These are phyloP conservation scores for Chlamydomonas reinhardtii DNA, from an alignment of 163 green algal genomes.

Conservation along the genomic window DNA sequence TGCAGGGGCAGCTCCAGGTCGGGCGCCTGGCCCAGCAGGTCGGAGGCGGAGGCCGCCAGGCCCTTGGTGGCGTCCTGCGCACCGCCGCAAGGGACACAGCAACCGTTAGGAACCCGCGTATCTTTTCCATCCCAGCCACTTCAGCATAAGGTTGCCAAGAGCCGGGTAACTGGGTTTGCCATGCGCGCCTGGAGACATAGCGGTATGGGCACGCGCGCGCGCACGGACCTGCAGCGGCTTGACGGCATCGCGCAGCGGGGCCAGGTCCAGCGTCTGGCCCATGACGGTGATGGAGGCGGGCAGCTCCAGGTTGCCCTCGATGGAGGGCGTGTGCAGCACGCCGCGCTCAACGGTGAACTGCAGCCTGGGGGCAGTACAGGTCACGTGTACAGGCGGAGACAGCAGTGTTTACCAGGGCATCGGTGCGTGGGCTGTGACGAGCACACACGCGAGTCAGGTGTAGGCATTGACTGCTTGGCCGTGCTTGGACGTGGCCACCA, in stretches of 20 bases:
- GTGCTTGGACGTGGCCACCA: too few species aligned
- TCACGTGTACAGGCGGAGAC: neutral
- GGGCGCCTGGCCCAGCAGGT: slow-evolving; percentile 53
- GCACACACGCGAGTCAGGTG: too few species aligned
- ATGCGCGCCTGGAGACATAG: too few species aligned
- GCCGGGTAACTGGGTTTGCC: too few species aligned
- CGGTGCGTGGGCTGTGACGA: too few species aligned
- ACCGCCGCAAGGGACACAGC: too few species aligned
- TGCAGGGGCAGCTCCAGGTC: slow-evolving; percentile 54
- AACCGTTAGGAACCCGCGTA: too few species aligned
- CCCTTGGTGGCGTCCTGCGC: slow-evolving; percentile 12
- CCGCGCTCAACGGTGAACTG: slow-evolving; percentile 68
- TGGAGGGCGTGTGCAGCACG: slow-evolving; percentile 69
- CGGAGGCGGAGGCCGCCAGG: slow-evolving; percentile 35
- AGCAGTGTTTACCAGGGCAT: too few species aligned
- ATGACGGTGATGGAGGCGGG: slow-evolving; percentile 66
- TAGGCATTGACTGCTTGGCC: too few species aligned
- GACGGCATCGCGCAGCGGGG: slow-evolving; percentile 48
- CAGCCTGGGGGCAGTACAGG: slow-evolving; percentile 5
- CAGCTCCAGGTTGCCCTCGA: slow-evolving; percentile 70
- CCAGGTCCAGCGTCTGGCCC: slow-evolving; percentile 74
- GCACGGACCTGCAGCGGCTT: neutral
- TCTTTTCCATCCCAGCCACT: too few species aligned
- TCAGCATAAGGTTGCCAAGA: too few species aligned
- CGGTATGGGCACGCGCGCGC: too few species aligned